These are phyloP conservation scores for Emergomyces orientalis DNA, from an alignment of 2,329 filamentous ascomycete species.

Conservation along the genomic window DNA sequence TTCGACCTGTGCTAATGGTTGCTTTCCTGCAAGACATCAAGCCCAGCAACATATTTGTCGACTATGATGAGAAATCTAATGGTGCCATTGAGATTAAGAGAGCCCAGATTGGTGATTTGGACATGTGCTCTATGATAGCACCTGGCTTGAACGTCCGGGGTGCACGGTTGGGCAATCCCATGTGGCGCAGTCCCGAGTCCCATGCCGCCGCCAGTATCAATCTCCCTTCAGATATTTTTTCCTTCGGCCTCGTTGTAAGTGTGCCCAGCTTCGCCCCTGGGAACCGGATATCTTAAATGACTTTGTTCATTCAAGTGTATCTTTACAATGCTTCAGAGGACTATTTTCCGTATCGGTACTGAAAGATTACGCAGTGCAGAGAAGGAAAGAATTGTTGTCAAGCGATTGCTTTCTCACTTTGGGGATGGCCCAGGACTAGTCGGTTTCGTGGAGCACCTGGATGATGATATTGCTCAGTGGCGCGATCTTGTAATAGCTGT, in stretches of 20 bases:
- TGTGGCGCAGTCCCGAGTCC: constrained; percentile 11
- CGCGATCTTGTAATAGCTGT: not conserved
- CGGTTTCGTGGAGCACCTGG: not conserved
- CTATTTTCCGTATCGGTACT: constrained; percentile 1
- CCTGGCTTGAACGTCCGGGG: constrained; percentile 10
- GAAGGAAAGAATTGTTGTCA: constrained; percentile 9
- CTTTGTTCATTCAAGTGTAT: constrained; percentile 2
- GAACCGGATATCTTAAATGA: not conserved
- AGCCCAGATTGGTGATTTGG: constrained; percentile 9
- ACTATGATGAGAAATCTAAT: constrained; percentile 4
- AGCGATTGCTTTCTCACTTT: constrained; percentile 9
- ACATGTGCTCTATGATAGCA: constrained; percentile 8
- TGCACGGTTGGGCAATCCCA: constrained; percentile 10
- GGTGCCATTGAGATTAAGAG: constrained; percentile 3
- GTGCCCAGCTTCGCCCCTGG: not conserved
- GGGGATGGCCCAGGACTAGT: not conserved
- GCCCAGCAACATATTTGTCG: constrained; percentile 12
- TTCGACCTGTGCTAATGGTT: not conserved
- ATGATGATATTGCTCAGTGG: not conserved
- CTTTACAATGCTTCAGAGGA: constrained; percentile 6
- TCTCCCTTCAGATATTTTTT: constrained; percentile 8
- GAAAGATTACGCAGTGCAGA: constrained; percentile 1
- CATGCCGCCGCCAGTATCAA: constrained; percentile 10
- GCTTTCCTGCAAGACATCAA: constrained; percentile 10
- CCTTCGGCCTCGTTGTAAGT: constrained; percentile 11